Conservation (phyloP, 163 green algal species). For the Scenedesmus sp. region DNA sequence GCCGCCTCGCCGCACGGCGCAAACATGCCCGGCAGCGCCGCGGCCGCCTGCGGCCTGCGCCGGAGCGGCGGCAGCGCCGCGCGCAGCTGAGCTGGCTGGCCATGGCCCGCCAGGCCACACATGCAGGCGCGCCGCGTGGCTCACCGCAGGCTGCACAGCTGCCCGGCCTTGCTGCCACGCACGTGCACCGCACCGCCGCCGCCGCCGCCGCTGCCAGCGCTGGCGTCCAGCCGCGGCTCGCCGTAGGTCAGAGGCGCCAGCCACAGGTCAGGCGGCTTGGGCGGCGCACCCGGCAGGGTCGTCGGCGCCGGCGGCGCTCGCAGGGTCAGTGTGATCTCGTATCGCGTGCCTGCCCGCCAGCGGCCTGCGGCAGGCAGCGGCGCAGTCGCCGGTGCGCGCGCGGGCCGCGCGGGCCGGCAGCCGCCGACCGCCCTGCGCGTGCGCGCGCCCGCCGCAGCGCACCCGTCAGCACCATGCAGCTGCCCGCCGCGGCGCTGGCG, state of each 20-base stretch:
- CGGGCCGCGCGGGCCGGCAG: not conserved
- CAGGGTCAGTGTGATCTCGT: slow-evolving; percentile 15
- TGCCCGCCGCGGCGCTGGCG: not conserved
- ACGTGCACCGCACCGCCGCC: not conserved
- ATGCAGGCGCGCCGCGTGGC: not conserved
- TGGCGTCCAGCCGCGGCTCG: not conserved
- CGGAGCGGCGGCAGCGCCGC: not conserved
- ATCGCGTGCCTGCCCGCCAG: slow-evolving; percentile 1
- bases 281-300: not conserved
- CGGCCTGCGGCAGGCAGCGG: slow-evolving; percentile 5
- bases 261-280: slow-evolving; percentile 1
- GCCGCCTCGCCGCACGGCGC: slow-evolving; percentile 13
- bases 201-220: not conserved
- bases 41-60: slow-evolving; percentile 2
- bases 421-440: not conserved
- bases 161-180: slow-evolving; percentile 11
- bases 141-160: slow-evolving; percentile 15
- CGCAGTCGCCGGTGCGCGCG: not conserved
- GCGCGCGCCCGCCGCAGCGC: not conserved
- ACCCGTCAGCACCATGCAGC: not conserved
- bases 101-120: not conserved
- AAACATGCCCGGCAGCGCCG: slow-evolving; percentile 28
- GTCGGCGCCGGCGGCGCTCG: not conserved
- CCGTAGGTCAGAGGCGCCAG: slow-evolving; percentile 23
- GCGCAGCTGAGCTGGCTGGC: not conserved